Base-by-base conservation (phyloP, 1,284 basidiomycete genomes). In the Microbotryomycetes sp. region DNA sequence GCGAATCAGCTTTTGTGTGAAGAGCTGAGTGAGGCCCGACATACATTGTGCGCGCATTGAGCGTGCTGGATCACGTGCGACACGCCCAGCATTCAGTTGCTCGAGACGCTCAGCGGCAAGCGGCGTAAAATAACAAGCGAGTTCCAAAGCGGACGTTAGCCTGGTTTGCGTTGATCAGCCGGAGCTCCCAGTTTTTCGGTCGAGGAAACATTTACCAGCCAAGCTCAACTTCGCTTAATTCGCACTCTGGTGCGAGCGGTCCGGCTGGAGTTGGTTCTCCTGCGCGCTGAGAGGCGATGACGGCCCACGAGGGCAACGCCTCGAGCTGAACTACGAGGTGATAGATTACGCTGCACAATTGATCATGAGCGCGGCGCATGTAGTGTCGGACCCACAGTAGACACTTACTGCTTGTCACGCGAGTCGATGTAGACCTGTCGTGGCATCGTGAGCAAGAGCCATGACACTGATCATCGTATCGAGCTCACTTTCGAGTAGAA, bases 251-350 rank as follows among this genome's bases (percentile, higher is more conserved):
- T 3, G 57, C 26, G 1, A 63, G 23, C 2, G 64, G 64, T 4
- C 63, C 67, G 13, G 59, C 62, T 7, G 58, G 57, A 16, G 61
- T 62, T 23, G 52, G 31, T 31, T 68, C 67, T 23, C 56, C 58
- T 23, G 60, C 62, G 7, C 62, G 46, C 52, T 68, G 67, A 0
- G 53, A 52, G 5, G 52, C 64, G 56, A 68, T 57, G 18, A 24
- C 26, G 5, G 56, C 56, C 67, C 67, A 68, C 6, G 54, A 26
- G 2, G 62, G 64, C 3, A 68, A 54, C 5, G 50, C 59, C 11
- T 68, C 66, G 45, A 64, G 61, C 45, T 68, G 66, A 2, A 62
- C 57, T 9, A 66, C 48, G 29, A 68, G 61, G 50, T 68, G 66
- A 45, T 64, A 68, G 5, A 68, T 61, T 49, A 58, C 45, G 45